These are phyloP conservation scores for Ceratobasidium sp. DNA, from an alignment of 1,284 basidiomycete species.

Conservation along the genomic window DNA sequence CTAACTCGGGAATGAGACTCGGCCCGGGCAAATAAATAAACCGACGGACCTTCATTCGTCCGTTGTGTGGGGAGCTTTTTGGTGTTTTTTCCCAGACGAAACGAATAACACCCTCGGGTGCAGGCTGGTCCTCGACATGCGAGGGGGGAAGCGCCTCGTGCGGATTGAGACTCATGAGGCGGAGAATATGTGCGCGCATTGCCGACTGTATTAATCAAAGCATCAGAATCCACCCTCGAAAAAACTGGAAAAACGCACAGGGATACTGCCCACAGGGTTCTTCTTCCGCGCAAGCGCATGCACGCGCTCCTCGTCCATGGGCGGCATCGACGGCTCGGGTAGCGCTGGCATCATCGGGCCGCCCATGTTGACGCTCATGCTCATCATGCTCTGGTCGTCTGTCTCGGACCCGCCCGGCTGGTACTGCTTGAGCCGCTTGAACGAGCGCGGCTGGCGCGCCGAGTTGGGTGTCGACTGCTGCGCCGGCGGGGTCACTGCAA, in stretches of 20 bases:
- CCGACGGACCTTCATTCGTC: constrained; percentile 33
- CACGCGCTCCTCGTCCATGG: constrained; percentile 41
- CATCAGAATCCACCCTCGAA: neutral
- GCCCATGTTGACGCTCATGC: constrained; percentile 26
- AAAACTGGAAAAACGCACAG: constrained; percentile 10
- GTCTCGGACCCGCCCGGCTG: constrained; percentile 35
- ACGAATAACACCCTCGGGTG: constrained; percentile 22
- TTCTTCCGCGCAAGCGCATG: constrained; percentile 40
- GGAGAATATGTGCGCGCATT: constrained; percentile 39
- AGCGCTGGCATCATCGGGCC: constrained; percentile 30
- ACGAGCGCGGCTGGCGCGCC: constrained; percentile 36
- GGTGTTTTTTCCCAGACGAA: constrained; percentile 42
- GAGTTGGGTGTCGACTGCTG: constrained; percentile 33
- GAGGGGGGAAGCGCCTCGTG: constrained; percentile 40
- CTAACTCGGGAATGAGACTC: constrained; percentile 14
- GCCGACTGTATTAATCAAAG: constrained; percentile 16
- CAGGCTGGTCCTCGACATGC: constrained; percentile 36
- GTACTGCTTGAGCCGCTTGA: constrained; percentile 39
- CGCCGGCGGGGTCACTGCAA: constrained; percentile 24
- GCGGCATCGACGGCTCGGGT: constrained; percentile 31
- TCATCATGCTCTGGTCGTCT: constrained; percentile 29
- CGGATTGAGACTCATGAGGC: constrained; percentile 33
- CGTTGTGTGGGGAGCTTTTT: constrained; percentile 39
- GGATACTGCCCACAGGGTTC: constrained; percentile 40
- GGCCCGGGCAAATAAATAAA: neutral